Evolutionary conservation across 2,329 filamentous ascomycete genomes (phyloP).

Genomic region (Salinomyces thailandicus): DNA sequence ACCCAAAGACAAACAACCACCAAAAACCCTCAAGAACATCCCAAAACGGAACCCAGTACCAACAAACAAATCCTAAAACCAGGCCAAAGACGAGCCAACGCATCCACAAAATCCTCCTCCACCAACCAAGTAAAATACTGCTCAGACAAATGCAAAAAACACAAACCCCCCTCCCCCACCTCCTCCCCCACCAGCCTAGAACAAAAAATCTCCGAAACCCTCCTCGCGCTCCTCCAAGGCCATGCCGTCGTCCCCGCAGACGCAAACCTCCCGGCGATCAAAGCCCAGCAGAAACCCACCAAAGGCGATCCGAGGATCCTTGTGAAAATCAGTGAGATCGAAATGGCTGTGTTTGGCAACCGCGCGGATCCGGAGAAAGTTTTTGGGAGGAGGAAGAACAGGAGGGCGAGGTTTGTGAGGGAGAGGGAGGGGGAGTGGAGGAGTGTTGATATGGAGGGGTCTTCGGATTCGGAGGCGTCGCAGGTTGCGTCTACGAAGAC

Average conservation of each 20-base stretch:
- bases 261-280: background rate
- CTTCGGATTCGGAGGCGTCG: conserved; percentile 1
- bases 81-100: conserved; percentile 14
- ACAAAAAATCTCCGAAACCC: conserved; percentile 42
- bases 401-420: conserved; percentile 31
- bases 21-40: background rate
- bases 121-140: conserved; percentile 43
- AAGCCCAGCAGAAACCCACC: conserved; percentile 23
- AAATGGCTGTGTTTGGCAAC: conserved; percentile 41
- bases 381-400: conserved; percentile 38
- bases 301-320: conserved; percentile 45
- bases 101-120: conserved; percentile 21
- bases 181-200: too few species aligned
- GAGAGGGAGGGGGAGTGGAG: conserved; percentile 32
- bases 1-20: background rate
- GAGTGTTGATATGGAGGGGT: conserved; percentile 35
- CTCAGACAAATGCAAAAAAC: conserved; percentile 43
- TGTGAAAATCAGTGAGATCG: conserved; percentile 41
- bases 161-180: too few species aligned
- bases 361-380: conserved; percentile 36
- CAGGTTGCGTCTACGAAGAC: background rate
- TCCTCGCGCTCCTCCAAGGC: conserved; percentile 34
- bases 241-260: conserved; percentile 10
- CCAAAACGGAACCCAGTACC: conserved; percentile 4
- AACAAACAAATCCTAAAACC: background rate